Evolutionary conservation across 768 basidiomycete genomes (phyloP), one percentile per base, ranked within the genome.

Genomic region (Pulveroboletus sp.): DNA sequence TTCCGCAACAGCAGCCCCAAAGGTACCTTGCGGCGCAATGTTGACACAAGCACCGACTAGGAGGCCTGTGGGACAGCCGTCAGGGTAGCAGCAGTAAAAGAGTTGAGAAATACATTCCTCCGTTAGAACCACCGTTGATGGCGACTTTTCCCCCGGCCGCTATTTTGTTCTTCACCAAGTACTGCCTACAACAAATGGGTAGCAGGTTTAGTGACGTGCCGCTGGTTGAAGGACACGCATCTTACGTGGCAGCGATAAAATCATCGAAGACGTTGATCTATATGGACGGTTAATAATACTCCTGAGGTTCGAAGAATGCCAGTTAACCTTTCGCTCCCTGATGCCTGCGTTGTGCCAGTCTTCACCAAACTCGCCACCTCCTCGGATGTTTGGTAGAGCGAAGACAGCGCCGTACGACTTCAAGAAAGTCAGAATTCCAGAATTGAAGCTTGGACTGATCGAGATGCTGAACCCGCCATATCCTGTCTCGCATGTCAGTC

Each of bases 21-120:
- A 82, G 5, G 81, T 73, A 5, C 82, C 84, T 61, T 87, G 80
- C 1, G 85, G 85, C 0, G 88, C 88, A 32, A 85, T 83, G 52
- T 90, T 86, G 39, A 86, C 74, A 55, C 85, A 91, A n/a, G 89
- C 89, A n/a, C 80, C 82, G n/a, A 91, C 78, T 23, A 91, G 77
- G 3, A 92, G 71, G 42, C 88, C 87, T 86, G 58, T 23, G 19
- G 11, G 35, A 43, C 17, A 34, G 29, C 24, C 11, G 40, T 57
- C 48, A 56, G 36, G 12, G 7, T n/a, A 17, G 36, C 39, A 13
- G 22, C 19, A 9, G 14, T 17, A 30, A 35, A 16, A 35, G 37
- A 29, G 45, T 14, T 29, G 9, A 19, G 13, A 13, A 36, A 22
- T 29, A 19, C 75, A 52, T 60, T 79, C 88, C 89, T 69, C 89